phyloP scores from a whole-genome alignment of 768 basidiomycete genomes.

The Macrolepiota albuminosa region DNA sequence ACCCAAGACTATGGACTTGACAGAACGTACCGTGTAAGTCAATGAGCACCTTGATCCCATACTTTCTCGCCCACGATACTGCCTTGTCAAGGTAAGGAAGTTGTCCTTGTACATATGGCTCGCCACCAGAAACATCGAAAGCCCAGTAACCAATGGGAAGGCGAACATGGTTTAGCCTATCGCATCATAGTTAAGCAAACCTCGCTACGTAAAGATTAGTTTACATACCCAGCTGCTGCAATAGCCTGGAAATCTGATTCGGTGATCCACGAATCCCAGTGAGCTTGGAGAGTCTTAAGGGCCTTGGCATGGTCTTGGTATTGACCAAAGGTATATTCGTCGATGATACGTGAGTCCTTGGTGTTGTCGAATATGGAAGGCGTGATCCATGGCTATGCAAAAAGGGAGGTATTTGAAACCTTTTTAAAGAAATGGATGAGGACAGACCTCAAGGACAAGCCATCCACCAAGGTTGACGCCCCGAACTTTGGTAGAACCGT shows the following conservation, averaged over 20 bases:
- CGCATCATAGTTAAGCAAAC: constrained; percentile 3
- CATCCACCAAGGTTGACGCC: constrained; percentile 78
- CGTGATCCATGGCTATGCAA: constrained; percentile 66
- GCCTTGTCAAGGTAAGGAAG: constrained; percentile 64
- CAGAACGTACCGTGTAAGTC: constrained; percentile 56
- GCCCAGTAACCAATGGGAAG: constrained; percentile 91
- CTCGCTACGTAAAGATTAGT: background rate
- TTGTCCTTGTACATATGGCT: constrained; percentile 79
- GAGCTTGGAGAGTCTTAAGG: constrained; percentile 44
- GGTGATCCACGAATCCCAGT: constrained; percentile 85
- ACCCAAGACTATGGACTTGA: background rate
- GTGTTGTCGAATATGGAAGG: constrained; percentile 73
- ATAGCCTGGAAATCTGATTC: constrained; percentile 75
- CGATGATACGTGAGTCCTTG: constrained; percentile 52
- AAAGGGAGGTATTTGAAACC: constrained; percentile 5
- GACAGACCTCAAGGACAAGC: constrained; percentile 42
- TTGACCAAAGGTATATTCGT: constrained; percentile 77
- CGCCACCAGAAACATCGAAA: constrained; percentile 71
- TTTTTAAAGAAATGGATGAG: background rate
- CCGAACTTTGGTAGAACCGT: constrained; percentile 68
- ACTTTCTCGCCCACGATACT: constrained; percentile 60
- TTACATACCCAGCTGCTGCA: constrained; percentile 63
- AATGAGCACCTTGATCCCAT: constrained; percentile 77
- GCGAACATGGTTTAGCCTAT: constrained; percentile 79
- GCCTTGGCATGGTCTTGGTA: constrained; percentile 51